Evolutionary conservation across 2,329 filamentous ascomycete species (phyloP).

Genomic region (Nemania diffusa): DNA sequence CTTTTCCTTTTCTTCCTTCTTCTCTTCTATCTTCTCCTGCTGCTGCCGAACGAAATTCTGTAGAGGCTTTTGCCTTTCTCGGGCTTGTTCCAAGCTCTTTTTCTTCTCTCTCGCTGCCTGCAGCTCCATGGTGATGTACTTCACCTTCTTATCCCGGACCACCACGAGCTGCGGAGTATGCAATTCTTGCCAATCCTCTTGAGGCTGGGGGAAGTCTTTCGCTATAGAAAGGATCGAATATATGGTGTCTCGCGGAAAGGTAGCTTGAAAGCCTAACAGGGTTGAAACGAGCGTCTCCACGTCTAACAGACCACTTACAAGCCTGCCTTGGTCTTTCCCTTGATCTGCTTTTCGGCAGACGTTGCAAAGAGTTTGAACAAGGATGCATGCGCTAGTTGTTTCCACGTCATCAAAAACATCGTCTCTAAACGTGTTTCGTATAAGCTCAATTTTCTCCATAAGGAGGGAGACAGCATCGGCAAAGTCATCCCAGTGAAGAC

Average conservation of each 20-base stretch:
- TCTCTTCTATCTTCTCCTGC: slow-evolving; percentile 14
- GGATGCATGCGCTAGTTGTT: slow-evolving; percentile 16
- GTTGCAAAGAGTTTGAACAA: slow-evolving; percentile 12
- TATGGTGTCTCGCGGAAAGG: slow-evolving; percentile 24
- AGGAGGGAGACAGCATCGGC: slow-evolving; percentile 22
- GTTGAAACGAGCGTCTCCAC: slow-evolving; percentile 25
- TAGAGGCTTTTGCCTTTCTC: background rate
- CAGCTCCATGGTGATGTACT: background rate
- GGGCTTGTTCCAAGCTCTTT: background rate
- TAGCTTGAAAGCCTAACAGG: slow-evolving; percentile 17
- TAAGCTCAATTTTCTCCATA: slow-evolving; percentile 22
- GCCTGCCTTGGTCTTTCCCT: slow-evolving; percentile 12
- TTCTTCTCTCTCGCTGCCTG: background rate
- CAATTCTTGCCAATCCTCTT: slow-evolving; percentile 14
- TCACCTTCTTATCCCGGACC: background rate
- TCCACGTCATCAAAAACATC: slow-evolving; percentile 20
- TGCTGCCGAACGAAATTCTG: background rate
- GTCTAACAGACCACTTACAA: slow-evolving; percentile 15
- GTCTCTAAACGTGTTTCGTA: slow-evolving; percentile 19
- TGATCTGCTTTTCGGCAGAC: slow-evolving; percentile 21
- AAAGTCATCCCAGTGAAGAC: slow-evolving; percentile 21
- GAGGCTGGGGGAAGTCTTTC: background rate
- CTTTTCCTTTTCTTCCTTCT: slow-evolving; percentile 16
- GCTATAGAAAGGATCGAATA: slow-evolving; percentile 23
- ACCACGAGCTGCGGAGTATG: background rate